These are phyloP conservation scores for Ogataea hybrid DNA, from an alignment of 1,139 yeast genomes.

Conservation along the genomic window DNA sequence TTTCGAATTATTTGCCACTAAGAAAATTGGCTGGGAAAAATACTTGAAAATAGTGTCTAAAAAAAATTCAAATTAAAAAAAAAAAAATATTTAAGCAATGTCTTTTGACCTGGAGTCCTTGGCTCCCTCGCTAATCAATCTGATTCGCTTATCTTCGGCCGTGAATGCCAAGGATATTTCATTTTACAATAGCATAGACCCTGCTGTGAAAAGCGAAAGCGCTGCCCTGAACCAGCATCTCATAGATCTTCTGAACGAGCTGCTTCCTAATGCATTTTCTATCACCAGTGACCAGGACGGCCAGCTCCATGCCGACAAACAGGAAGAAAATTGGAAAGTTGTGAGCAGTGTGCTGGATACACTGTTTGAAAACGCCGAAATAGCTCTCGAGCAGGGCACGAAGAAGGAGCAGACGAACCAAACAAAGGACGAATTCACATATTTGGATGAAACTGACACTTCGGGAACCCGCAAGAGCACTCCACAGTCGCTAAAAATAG, in stretches of 20 bases:
- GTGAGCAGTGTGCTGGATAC: conserved; percentile 64
- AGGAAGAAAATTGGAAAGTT: conserved; percentile 58
- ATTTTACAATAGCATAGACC: conserved; percentile 71
- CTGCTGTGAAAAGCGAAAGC: conserved; percentile 42
- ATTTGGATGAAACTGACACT: conserved; percentile 45
- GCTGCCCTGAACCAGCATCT: conserved; percentile 45
- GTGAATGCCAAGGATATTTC: conserved; percentile 78
- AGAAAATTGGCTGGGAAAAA: conserved; percentile 3
- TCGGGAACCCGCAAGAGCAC: conserved; percentile 9
- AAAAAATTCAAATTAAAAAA: not conserved
- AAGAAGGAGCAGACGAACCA: conserved; percentile 19
- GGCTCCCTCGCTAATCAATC: conserved; percentile 44
- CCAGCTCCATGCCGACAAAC: conserved; percentile 36
- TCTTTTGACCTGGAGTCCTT: conserved; percentile 20
- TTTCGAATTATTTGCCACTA: conserved; percentile 12
- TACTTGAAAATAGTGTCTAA: not conserved
- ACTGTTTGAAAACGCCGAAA: conserved; percentile 72
- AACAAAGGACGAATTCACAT: conserved; percentile 36
- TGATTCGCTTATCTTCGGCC: conserved; percentile 69
- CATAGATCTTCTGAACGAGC: conserved; percentile 49
- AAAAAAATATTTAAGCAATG: conserved; percentile 3
- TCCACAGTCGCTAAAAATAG: conserved; percentile 39
- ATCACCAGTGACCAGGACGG: conserved; percentile 30
- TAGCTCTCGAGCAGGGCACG: conserved; percentile 51
- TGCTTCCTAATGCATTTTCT: conserved; percentile 45